Evolutionary conservation across 2,329 filamentous ascomycete genomes (phyloP).

Genomic region (Penicillium sp.): DNA sequence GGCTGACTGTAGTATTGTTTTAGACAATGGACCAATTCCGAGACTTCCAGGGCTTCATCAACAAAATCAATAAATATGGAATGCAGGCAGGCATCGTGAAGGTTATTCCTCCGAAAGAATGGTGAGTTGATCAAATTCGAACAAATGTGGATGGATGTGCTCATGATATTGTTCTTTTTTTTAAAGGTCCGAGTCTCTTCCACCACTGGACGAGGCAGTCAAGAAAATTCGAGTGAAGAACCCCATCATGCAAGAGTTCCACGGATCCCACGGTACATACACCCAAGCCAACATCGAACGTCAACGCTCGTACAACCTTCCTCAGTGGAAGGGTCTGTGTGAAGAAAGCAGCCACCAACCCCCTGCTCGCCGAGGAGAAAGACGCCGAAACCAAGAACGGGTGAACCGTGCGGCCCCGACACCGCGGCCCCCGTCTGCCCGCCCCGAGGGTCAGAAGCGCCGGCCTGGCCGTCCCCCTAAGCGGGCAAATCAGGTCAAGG

Average conservation of each 20-base stretch:
- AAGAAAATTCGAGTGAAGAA: conserved; percentile 94
- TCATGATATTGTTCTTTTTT: conserved; percentile 2
- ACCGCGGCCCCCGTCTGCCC: conserved; percentile 33
- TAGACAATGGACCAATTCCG: conserved; percentile 88
- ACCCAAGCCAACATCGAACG: conserved; percentile 97
- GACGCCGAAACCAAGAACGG: conserved; percentile 51
- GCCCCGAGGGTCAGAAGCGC: conserved; percentile 48
- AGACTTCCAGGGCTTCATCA: conserved; percentile 89
- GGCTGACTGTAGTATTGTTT: conserved; percentile 21
- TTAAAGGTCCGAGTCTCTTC: conserved; percentile 65
- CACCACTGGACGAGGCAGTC: conserved; percentile 75
- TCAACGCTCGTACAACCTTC: conserved; percentile 91
- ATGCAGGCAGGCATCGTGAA: conserved; percentile 98
- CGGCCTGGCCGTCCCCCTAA: conserved; percentile 43
- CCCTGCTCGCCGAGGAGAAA: conserved; percentile 75
- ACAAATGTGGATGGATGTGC: conserved; percentile 4
- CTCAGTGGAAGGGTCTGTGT: conserved; percentile 91
- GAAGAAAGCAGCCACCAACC: conserved; percentile 96
- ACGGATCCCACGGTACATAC: conserved; percentile 91
- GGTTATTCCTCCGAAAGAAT: conserved; percentile 88
- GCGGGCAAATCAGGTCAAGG: conserved; percentile 37
- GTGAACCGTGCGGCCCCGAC: conserved; percentile 38
- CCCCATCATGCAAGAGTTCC: conserved; percentile 97
- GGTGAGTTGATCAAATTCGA: conserved; percentile 59
- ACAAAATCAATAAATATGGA: conserved; percentile 85